Evolutionary conservation across 2,329 filamentous ascomycete species (phyloP), one percentile per base, ranked within the genome.

Genomic region (Ascochyta pisi): DNA sequence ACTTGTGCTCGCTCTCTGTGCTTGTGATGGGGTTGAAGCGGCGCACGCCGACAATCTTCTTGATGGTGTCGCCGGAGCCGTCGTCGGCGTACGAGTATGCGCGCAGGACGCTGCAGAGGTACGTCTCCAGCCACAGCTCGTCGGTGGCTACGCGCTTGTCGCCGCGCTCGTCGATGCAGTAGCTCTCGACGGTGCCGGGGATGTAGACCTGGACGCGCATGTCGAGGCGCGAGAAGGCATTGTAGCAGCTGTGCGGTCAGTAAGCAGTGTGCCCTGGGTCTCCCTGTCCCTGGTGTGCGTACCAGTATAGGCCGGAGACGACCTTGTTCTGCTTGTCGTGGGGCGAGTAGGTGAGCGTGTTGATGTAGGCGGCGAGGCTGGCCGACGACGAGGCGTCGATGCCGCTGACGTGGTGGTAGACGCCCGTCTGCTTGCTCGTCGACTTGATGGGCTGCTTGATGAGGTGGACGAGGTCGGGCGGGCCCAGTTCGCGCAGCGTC

Each of bases 171-270:
- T 99, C 94, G 54, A 99, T 90, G 76, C 94, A 98, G 76, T 97
- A 98, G 77, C 92, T 96, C 76, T 99, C 94, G 48, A 99, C 92
- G 9, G 91, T 95, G 58, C 95, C 95, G 16, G 95, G 95, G 62
- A 99, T 98, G 63, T 93, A 94, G 57, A 99, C 94, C 73, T 98
- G 93, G 12, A 99, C 94, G 58, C 95, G 92, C 95, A 99, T 99
- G 73, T 99, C 95, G 49, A 98, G 84, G 62, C 96, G 87, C 5
- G 95, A 98, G 77, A 99, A 97, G 63, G 95, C 95, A 91, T 99
- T 99, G 84, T 99, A 99, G 79, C 95, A 99, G 79, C 83, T 86
- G 70, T 29, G 68, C 48, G 60, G 76, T 78, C 69, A 74, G 73
- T 57, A 35, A 19, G 19, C 19, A 3, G 24, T 26, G 6, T 26